Evolutionary conservation across 2,329 filamentous ascomycete genomes (phyloP).

Genomic region (Hysterium pulicare): DNA sequence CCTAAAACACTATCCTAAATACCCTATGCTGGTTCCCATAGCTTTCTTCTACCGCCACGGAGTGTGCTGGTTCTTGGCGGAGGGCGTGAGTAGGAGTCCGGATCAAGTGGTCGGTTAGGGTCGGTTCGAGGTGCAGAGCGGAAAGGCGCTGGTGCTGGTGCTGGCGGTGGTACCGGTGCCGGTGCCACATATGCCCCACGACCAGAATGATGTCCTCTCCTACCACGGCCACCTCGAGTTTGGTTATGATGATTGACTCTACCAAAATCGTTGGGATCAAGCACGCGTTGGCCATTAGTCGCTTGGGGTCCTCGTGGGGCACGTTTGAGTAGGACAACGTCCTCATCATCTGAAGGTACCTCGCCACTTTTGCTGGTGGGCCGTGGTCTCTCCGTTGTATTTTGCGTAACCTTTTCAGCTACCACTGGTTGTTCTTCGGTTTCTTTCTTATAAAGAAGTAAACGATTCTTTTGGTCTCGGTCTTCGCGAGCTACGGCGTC

Average conservation of each 20-base stretch:
- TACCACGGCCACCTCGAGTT: conserved; percentile 18
- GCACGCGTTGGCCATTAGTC: conserved; percentile 32
- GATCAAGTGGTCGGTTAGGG: conserved; percentile 37
- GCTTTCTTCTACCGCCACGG: conserved; percentile 33
- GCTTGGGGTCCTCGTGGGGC: conserved; percentile 33
- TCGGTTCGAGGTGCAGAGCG: conserved; percentile 23
- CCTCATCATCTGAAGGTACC: conserved; percentile 34
- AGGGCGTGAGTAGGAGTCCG: conserved; percentile 38
- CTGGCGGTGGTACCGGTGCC: conserved; percentile 19
- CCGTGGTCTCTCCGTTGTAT: conserved; percentile 20
- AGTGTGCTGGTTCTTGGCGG: conserved; percentile 22
- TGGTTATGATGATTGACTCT: conserved; percentile 25
- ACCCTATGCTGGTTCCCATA: conserved; percentile 41
- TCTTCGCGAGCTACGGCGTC: conserved; percentile 49
- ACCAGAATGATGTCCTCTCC: conserved; percentile 19
- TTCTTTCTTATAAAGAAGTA: conserved; percentile 37
- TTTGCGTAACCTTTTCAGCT: conserved; percentile 17
- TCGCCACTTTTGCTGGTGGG: conserved; percentile 14
- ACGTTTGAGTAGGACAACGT: conserved; percentile 38
- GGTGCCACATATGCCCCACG: conserved; percentile 26
- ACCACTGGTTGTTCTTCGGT: conserved; percentile 17
- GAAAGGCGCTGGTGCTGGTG: conserved; percentile 15
- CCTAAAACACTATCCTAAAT: not conserved
- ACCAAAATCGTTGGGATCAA: conserved; percentile 49
- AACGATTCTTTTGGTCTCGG: conserved; percentile 44